phyloP scores from a whole-genome alignment of 2,329 filamentous ascomycete species.

The Teratosphaeria nubilosa region DNA sequence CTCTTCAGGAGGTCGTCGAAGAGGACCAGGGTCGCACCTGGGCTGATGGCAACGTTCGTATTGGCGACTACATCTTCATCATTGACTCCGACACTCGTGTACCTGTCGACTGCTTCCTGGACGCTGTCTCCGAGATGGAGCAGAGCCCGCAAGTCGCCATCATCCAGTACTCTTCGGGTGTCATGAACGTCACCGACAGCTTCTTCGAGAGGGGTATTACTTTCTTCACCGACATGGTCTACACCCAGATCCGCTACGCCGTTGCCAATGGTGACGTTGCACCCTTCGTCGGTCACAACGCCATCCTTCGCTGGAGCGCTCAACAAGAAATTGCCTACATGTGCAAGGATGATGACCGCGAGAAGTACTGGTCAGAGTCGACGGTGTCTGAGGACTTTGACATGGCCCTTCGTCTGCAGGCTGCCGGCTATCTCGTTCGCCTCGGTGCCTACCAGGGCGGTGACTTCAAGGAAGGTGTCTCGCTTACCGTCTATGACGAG shows the following conservation, averaged over 20 bases:
- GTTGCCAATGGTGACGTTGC: slow-evolving; percentile 68
- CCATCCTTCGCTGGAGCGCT: slow-evolving; percentile 64
- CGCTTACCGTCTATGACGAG: slow-evolving; percentile 75
- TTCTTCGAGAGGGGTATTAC: slow-evolving; percentile 43
- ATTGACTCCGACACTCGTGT: slow-evolving; percentile 75
- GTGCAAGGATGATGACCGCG: slow-evolving; percentile 56
- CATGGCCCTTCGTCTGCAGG: slow-evolving; percentile 68
- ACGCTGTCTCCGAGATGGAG: slow-evolving; percentile 74
- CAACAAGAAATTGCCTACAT: slow-evolving; percentile 63
- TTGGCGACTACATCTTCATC: slow-evolving; percentile 73
- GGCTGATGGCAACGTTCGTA: slow-evolving; percentile 76
- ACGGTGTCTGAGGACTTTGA: slow-evolving; percentile 77
- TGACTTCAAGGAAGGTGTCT: slow-evolving; percentile 77
- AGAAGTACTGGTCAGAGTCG: slow-evolving; percentile 73
- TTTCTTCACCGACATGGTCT: slow-evolving; percentile 53
- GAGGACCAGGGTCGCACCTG: slow-evolving; percentile 57
- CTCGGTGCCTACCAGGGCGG: slow-evolving; percentile 63
- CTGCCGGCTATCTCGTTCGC: slow-evolving; percentile 61
- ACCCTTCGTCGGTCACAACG: slow-evolving; percentile 74
- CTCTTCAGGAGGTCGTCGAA: slow-evolving; percentile 54
- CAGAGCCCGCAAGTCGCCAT: slow-evolving; percentile 68
- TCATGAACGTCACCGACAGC: slow-evolving; percentile 68
- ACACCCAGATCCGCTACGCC: slow-evolving; percentile 67
- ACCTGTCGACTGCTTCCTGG: slow-evolving; percentile 64
- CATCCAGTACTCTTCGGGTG: slow-evolving; percentile 66